These are phyloP conservation scores for Barbarea vulgaris DNA, from an alignment of 345 rosid species.

Conservation along the genomic window DNA sequence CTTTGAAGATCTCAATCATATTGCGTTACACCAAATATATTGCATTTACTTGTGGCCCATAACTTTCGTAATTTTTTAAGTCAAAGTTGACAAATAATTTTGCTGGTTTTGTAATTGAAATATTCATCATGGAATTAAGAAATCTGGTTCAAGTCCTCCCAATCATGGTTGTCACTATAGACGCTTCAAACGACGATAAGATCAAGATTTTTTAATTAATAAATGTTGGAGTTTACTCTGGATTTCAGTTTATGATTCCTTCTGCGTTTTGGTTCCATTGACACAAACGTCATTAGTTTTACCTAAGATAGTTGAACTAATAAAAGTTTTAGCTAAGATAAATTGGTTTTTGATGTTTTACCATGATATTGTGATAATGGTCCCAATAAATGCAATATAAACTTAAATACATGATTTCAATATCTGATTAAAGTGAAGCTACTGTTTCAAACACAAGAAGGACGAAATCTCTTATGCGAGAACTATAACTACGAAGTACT, in stretches of 20 bases:
- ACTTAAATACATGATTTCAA: no score
- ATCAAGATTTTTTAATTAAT: not conserved
- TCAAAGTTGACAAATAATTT: not conserved
- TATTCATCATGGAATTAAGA: not conserved
- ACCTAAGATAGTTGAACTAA: no score
- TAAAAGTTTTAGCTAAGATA: no score
- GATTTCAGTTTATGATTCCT: not conserved
- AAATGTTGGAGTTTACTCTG: not conserved
- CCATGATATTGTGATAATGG: no score
- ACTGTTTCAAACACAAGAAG: no score
- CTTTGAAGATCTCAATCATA: constrained; percentile 34
- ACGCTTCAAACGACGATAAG: not conserved
- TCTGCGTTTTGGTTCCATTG: not conserved
- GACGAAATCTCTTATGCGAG: no score
- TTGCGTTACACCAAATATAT: constrained; percentile 29
- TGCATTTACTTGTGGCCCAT: constrained; percentile 30
- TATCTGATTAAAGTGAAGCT: no score
- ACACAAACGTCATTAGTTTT: no score
- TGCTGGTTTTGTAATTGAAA: not conserved
- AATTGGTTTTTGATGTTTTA: no score
- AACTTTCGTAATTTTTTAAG: constrained; percentile 12
- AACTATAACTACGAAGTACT: no score
- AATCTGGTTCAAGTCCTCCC: not conserved
- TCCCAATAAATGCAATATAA: no score
- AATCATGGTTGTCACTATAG: not conserved